These are phyloP conservation scores for Globisporangium heterothallicum DNA, from an alignment of 352 stramenopile genomes.

Conservation along the genomic window DNA sequence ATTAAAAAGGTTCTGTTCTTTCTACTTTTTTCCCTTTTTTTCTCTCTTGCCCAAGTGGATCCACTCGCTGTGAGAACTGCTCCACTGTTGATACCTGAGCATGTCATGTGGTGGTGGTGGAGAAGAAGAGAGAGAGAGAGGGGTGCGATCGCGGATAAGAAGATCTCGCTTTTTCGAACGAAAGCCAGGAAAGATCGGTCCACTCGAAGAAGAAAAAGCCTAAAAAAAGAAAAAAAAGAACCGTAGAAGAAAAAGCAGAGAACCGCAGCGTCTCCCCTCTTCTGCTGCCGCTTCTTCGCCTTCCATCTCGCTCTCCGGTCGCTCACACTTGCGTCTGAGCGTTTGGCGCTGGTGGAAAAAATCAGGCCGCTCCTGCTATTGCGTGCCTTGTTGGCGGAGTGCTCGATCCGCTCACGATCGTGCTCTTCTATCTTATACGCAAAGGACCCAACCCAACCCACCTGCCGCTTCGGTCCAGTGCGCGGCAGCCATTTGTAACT, in stretches of 20 bases:
- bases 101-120: background rate
- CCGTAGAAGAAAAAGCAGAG: slow-evolving; percentile 1
- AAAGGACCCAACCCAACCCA: background rate
- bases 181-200: slow-evolving; percentile 5
- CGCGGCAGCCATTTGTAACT: background rate
- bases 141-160: slow-evolving; percentile 11
- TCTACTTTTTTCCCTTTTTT: too few relatives aligned
- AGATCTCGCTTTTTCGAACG: slow-evolving; percentile 11
- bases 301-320: too few relatives aligned
- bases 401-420: background rate
- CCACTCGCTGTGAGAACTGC: too few relatives aligned
- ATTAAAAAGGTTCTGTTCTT: too few relatives aligned
- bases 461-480: background rate
- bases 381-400: background rate
- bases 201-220: background rate
- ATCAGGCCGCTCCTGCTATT: background rate
- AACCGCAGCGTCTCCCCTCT: background rate
- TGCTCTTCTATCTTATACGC: background rate
- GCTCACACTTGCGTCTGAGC: too few relatives aligned
- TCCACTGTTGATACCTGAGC: background rate
- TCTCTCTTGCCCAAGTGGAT: background rate
- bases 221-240: slow-evolving; percentile 7
- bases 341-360: background rate
- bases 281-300: background rate
- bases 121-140: background rate